phyloP scores from a whole-genome alignment of 257 asterid species.

The Vinca minor region DNA sequence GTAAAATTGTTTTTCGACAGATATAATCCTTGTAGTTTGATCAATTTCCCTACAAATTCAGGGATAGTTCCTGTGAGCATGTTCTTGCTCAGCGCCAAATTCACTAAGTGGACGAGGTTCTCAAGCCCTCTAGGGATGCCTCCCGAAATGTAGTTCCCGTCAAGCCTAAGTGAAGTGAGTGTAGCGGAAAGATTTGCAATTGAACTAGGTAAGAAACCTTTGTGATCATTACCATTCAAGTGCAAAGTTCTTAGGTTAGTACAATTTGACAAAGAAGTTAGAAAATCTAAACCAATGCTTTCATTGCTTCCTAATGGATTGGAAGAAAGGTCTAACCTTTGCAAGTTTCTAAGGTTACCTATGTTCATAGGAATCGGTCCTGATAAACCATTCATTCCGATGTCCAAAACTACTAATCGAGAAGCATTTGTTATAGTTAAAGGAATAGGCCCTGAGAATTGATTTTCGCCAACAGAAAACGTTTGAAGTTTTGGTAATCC shows the following conservation, averaged over 20 bases:
- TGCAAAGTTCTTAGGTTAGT: too few relatives aligned
- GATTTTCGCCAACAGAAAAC: neutral
- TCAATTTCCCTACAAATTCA: neutral
- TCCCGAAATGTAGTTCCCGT: too few relatives aligned
- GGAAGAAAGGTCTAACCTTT: too few relatives aligned
- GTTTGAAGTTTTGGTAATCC: neutral
- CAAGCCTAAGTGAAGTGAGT: too few relatives aligned
- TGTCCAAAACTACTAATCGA: neutral
- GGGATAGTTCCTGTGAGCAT: neutral
- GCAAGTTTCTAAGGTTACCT: neutral
- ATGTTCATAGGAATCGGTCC: conserved; percentile 7
- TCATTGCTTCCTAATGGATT: too few relatives aligned
- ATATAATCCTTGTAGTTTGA: neutral
- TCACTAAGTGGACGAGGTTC: neutral
- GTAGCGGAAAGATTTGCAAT: too few relatives aligned
- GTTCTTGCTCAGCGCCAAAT: neutral
- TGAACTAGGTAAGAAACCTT: too few relatives aligned
- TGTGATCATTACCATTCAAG: too few relatives aligned
- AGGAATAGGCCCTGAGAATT: conserved; percentile 2
- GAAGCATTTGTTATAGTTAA: conserved; percentile 7
- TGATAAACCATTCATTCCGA: neutral
- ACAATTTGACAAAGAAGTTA: too few relatives aligned
- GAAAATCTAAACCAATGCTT: too few relatives aligned
- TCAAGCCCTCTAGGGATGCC: too few relatives aligned
- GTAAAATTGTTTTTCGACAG: neutral